phyloP scores from a whole-genome alignment of 1,139 yeast species.

The Blastobotrys serpentis region DNA sequence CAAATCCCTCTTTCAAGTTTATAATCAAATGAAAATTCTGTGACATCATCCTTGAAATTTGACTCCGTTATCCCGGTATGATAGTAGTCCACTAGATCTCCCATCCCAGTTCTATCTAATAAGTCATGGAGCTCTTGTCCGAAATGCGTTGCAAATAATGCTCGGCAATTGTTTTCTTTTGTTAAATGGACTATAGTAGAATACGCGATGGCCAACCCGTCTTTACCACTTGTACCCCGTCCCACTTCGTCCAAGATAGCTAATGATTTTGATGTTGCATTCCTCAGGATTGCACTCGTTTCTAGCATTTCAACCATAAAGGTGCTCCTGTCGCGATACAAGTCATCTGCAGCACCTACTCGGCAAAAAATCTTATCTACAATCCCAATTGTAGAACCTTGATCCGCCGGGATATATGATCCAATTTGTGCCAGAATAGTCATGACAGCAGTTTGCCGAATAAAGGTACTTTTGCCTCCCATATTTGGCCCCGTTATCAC shows the following conservation, averaged over 20 bases:
- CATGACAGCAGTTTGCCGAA: constrained; percentile 59
- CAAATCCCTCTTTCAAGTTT: constrained; percentile 69
- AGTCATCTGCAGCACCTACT: constrained; percentile 84
- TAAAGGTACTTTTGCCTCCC: constrained; percentile 77
- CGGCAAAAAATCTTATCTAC: constrained; percentile 87
- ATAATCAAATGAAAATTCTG: constrained; percentile 53
- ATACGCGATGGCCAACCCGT: constrained; percentile 88
- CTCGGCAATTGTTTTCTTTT: constrained; percentile 60
- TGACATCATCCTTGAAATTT: constrained; percentile 17
- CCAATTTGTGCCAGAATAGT: constrained; percentile 87
- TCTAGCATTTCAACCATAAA: constrained; percentile 99
- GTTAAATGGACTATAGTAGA: constrained; percentile 67
- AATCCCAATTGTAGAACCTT: constrained; percentile 65
- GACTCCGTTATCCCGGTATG: constrained; percentile 49
- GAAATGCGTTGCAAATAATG: constrained; percentile 92
- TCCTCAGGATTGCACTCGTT: constrained; percentile 71
- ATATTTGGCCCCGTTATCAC: constrained; percentile 78
- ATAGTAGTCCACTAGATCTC: constrained; percentile 45
- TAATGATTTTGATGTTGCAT: constrained; percentile 73
- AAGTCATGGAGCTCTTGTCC: constrained; percentile 62
- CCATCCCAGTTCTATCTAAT: constrained; percentile 34
- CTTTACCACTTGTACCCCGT: constrained; percentile 86
- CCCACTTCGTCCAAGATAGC: constrained; percentile 97
- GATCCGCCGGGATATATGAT: constrained; percentile 77
- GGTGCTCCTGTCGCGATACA: constrained; percentile 82